Evolutionary conservation across 768 basidiomycete species (phyloP).

Genomic region (Mycena albidolilacea): DNA sequence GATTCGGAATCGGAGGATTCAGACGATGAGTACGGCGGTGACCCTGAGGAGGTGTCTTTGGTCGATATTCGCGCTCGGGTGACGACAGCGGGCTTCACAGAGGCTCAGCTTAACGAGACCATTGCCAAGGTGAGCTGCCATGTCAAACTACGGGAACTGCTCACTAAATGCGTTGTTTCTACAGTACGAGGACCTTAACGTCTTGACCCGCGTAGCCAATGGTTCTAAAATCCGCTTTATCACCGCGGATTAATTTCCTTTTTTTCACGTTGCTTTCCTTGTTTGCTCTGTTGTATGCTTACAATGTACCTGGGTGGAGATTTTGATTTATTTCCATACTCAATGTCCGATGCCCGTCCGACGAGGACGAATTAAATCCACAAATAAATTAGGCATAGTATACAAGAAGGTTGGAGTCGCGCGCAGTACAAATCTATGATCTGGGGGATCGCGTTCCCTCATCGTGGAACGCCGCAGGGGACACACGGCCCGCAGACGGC

Average conservation of each 20-base stretch:
- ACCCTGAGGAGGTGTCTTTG: slow-evolving; percentile 79
- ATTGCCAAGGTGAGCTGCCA: slow-evolving; percentile 75
- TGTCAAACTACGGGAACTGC: neutral
- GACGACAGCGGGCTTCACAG: slow-evolving; percentile 90
- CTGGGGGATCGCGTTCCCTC: neutral
- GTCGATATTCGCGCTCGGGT: slow-evolving; percentile 91
- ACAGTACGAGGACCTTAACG: slow-evolving; percentile 90
- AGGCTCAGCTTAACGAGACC: slow-evolving; percentile 90
- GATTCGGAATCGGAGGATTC: slow-evolving; percentile 76
- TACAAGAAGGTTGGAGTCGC: neutral
- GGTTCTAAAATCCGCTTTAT: slow-evolving; percentile 86
- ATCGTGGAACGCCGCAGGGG: slow-evolving; percentile 25
- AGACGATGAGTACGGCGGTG: slow-evolving; percentile 71
- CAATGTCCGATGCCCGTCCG: neutral
- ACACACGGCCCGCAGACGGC: slow-evolving; percentile 30
- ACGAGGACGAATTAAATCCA: slow-evolving; percentile 4
- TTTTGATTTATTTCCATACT: slow-evolving; percentile 17
- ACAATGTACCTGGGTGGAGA: slow-evolving; percentile 15
- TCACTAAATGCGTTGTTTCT: slow-evolving; percentile 21
- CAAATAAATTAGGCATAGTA: slow-evolving; percentile 18
- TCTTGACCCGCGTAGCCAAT: slow-evolving; percentile 88
- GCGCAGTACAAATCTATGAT: neutral
- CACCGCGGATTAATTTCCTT: slow-evolving; percentile 39
- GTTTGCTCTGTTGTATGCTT: slow-evolving; percentile 32
- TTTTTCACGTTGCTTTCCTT: slow-evolving; percentile 23